A percentile compares a stretch with the other conserved stretches of the same genome.
phyloP scores from a whole-genome alignment of 2,329 filamentous ascomycete species.

The Nothophaeocryptopus gaeumannii region DNA sequence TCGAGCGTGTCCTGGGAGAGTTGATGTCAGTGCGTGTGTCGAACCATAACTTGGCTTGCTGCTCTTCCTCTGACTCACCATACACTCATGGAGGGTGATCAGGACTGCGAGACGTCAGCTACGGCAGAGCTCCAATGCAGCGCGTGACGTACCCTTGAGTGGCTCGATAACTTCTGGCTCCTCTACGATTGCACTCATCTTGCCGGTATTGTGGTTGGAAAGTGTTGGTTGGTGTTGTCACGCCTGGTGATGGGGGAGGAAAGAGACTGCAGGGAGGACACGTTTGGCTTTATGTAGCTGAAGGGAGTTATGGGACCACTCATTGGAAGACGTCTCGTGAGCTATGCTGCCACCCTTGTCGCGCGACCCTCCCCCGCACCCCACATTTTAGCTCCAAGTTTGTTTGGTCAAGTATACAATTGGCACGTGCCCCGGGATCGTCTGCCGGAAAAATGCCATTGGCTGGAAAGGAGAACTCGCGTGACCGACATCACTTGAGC shows the following conservation, averaged over 20 bases:
- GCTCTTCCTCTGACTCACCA: slow-evolving; percentile 1
- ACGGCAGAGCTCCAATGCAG: background rate
- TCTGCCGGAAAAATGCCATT: too few species aligned
- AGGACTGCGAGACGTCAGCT: slow-evolving; percentile 31
- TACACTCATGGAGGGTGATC: slow-evolving; percentile 40
- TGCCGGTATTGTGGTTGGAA: slow-evolving; percentile 29
- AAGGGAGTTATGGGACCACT: too few species aligned
- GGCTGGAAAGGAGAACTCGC: too few species aligned
- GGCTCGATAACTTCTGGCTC: slow-evolving; percentile 42
- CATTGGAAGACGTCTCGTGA: too few species aligned
- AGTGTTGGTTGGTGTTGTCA: background rate
- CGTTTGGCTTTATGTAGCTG: too few species aligned
- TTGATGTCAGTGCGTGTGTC: background rate
- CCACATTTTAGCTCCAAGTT: too few species aligned
- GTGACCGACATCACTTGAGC: too few species aligned
- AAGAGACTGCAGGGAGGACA: background rate
- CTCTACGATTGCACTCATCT: slow-evolving; percentile 50
- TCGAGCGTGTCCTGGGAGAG: slow-evolving; percentile 32
- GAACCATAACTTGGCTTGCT: slow-evolving; percentile 47
- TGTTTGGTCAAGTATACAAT: too few species aligned
- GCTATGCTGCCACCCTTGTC: too few species aligned
- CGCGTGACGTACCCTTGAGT: slow-evolving; percentile 51
- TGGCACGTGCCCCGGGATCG: too few species aligned
- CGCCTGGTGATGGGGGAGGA: slow-evolving; percentile 7
- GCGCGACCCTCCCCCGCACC: too few species aligned